Evolutionary conservation across 2,329 filamentous ascomycete species (phyloP).

Genomic region (Talaromyces sp.): DNA sequence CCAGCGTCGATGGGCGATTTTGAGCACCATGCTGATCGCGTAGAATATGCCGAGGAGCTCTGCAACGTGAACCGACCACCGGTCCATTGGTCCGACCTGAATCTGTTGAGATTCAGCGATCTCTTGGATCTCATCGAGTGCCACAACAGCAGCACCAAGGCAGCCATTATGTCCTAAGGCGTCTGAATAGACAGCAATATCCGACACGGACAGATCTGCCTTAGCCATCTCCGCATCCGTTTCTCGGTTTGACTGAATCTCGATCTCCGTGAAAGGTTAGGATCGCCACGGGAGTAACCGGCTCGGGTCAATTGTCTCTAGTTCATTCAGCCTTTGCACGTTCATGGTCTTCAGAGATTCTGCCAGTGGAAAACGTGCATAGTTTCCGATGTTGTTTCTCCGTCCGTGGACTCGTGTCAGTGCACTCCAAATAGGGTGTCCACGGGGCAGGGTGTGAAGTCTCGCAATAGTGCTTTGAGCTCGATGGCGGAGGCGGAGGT

Average conservation of each 20-base stretch:
- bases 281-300: slow-evolving; percentile 23
- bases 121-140: slow-evolving; percentile 6
- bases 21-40: too few relatives aligned
- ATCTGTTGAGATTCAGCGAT: slow-evolving; percentile 9
- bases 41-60: too few relatives aligned
- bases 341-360: slow-evolving; percentile 23
- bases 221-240: slow-evolving; percentile 19
- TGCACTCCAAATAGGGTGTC: slow-evolving; percentile 21
- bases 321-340: slow-evolving; percentile 12
- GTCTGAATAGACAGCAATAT: slow-evolving; percentile 21
- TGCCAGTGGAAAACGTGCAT: slow-evolving; percentile 22
- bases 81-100: slow-evolving; percentile 18
- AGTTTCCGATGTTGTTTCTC: slow-evolving; percentile 15
- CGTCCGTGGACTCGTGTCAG: slow-evolving; percentile 18
- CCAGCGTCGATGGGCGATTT: too few relatives aligned
- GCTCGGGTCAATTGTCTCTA: slow-evolving; percentile 29
- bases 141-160: slow-evolving; percentile 15
- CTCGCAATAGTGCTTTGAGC: slow-evolving; percentile 20
- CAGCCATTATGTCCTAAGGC: slow-evolving; percentile 20
- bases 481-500: slow-evolving; percentile 18
- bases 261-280: slow-evolving; percentile 24
- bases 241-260: slow-evolving; percentile 26
- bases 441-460: slow-evolving; percentile 23
- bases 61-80: too few relatives aligned
- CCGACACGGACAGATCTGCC: slow-evolving; percentile 7